phyloP scores from a whole-genome alignment of 208 protist genomes.

The Borovskyia barvae region DNA sequence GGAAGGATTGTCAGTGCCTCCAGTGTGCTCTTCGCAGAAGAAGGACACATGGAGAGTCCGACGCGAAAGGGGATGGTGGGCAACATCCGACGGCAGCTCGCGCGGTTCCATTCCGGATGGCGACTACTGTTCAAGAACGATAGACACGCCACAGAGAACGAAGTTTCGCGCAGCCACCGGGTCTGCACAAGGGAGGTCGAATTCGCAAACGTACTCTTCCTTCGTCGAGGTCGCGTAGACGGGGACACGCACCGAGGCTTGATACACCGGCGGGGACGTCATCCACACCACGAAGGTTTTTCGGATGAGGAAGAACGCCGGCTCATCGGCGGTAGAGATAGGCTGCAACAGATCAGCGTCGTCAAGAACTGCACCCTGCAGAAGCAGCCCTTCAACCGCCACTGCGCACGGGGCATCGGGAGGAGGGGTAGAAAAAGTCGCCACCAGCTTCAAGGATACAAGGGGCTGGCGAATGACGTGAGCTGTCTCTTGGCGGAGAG shows the following conservation, averaged over 20 bases:
- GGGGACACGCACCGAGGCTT: constrained; percentile 58
- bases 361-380: constrained; percentile 87
- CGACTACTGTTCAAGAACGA: constrained; percentile 79
- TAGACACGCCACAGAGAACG: constrained; percentile 85
- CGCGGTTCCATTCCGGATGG: too few relatives aligned
- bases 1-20: too few relatives aligned
- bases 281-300: constrained; percentile 81
- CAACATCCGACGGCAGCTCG: too few relatives aligned
- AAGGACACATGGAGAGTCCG: too few relatives aligned
- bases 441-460: constrained; percentile 72
- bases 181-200: constrained; percentile 76
- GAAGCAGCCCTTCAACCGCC: constrained; percentile 68
- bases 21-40: too few relatives aligned
- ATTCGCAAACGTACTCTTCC: constrained; percentile 85
- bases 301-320: constrained; percentile 71
- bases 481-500: constrained; percentile 94
- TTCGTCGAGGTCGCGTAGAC: constrained; percentile 86
- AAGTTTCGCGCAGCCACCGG: constrained; percentile 61
- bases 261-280: constrained; percentile 5
- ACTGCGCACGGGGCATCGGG: constrained; percentile 44
- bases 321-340: constrained; percentile 81
- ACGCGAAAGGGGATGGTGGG: too few relatives aligned
- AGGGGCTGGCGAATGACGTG: constrained; percentile 72
- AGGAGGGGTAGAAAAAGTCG: constrained; percentile 47
- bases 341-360: constrained; percentile 57